Conservation (phyloP, 352 stramenopile genomes). For the Thraustochytrium sp. region DNA sequence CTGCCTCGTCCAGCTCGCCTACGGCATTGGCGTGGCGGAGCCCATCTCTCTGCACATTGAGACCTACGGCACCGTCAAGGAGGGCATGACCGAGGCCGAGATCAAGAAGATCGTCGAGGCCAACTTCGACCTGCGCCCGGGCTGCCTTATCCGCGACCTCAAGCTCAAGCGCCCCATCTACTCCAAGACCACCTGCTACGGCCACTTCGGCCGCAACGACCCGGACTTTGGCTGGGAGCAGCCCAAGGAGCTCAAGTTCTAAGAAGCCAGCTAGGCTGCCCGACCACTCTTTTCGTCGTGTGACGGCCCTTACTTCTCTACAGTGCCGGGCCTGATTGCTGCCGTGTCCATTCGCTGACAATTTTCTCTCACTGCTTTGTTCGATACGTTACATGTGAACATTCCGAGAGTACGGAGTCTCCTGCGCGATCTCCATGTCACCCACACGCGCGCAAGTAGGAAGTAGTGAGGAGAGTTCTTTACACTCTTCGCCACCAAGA, state of each 20-base stretch:
- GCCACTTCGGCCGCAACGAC: slow-evolving; percentile 97
- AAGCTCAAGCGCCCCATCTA: slow-evolving; percentile 94
- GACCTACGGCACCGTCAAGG: slow-evolving; percentile 95
- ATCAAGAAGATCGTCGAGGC: slow-evolving; percentile 96
- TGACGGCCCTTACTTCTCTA: no score
- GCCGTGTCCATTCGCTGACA: no score
- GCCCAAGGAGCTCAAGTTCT: slow-evolving; percentile 72
- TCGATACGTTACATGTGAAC: no score
- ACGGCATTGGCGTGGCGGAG: slow-evolving; percentile 95
- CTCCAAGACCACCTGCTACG: slow-evolving; percentile 97
- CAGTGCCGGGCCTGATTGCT: no score
- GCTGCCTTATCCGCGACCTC: slow-evolving; percentile 96
- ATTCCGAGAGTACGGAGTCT: no score
- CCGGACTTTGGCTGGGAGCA: slow-evolving; percentile 98
- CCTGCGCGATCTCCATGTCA: no score
- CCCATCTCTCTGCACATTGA: slow-evolving; percentile 95
- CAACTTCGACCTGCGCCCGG: slow-evolving; percentile 95
- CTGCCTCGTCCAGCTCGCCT: slow-evolving; percentile 93
- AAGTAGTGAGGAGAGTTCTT: no score
- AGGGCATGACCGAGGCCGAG: slow-evolving; percentile 80
- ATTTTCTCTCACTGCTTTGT: no score
- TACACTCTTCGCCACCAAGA: no score
- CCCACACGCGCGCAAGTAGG: no score
- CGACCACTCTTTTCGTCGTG: background rate
- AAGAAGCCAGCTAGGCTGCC: background rate